A percentile compares a stretch with the other conserved stretches of the same genome.
Evolutionary conservation across 345 rosid species (phyloP).

Genomic region (Clausena lansium): DNA sequence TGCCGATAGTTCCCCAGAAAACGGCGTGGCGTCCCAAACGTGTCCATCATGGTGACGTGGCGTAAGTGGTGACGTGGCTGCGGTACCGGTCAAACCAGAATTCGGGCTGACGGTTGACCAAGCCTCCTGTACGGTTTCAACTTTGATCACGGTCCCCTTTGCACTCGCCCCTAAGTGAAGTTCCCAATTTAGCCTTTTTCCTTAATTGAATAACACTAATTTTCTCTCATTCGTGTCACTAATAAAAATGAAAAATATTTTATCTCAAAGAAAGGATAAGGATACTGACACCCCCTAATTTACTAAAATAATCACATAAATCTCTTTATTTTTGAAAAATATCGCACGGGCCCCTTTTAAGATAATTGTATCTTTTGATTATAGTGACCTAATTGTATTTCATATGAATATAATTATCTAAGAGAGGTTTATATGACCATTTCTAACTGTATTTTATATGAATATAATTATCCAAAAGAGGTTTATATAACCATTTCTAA

Average conservation of each 20-base stretch:
- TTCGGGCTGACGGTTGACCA: constrained; percentile 24
- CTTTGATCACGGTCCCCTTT: background rate
- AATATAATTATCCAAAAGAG: too few species aligned
- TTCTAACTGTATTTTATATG: too few species aligned
- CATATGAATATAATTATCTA: too few species aligned
- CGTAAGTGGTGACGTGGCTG: background rate
- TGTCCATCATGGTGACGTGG: background rate
- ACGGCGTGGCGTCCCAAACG: background rate
- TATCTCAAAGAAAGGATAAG: too few species aligned
- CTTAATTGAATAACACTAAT: background rate
- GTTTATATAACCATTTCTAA: too few species aligned
- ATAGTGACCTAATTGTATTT: too few species aligned
- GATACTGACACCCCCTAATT: too few species aligned
- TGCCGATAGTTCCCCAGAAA: constrained; percentile 6
- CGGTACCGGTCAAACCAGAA: constrained; percentile 15
- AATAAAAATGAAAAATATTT: background rate
- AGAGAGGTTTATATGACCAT: too few species aligned
- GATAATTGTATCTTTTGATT: too few species aligned
- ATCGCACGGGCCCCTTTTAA: too few species aligned
- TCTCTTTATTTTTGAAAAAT: too few species aligned
- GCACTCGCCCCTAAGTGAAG: background rate
- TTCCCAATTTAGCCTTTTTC: constrained; percentile 4
- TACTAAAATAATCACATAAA: too few species aligned
- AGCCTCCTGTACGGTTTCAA: background rate
- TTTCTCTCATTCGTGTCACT: background rate